Evolutionary conservation across 352 stramenopile species (phyloP).

Genomic region (Globisporangium parvum): DNA sequence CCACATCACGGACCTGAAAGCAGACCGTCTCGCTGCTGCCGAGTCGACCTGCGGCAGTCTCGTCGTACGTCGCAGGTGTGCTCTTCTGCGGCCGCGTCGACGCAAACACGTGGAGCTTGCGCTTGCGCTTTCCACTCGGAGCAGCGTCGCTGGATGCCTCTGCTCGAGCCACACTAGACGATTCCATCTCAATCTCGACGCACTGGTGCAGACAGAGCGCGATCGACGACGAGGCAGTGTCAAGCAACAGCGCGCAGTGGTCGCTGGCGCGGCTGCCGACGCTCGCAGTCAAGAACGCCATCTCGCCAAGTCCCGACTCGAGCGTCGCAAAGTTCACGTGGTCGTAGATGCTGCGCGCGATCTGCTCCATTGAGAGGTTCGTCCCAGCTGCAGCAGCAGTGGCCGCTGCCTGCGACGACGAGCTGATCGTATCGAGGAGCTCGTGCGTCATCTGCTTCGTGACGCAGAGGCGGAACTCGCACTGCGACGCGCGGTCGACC

Average conservation of each 20-base stretch:
- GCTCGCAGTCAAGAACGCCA: constrained; percentile 41
- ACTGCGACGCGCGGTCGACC: constrained; percentile 33
- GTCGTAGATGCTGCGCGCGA: constrained; percentile 54
- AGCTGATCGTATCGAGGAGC: constrained; percentile 50
- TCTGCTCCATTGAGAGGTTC: constrained; percentile 68
- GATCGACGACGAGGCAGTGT: constrained; percentile 16
- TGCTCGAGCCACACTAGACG: neutral
- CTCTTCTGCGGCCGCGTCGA: constrained; percentile 20
- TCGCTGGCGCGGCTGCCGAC: constrained; percentile 9
- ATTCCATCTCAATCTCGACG: constrained; percentile 15
- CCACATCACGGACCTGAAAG: constrained; percentile 26
- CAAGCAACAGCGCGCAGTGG: constrained; percentile 21
- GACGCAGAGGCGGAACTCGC: constrained; percentile 45
- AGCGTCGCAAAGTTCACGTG: constrained; percentile 45
- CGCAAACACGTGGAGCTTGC: constrained; percentile 29
- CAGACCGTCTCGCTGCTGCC: constrained; percentile 14
- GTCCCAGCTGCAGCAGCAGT: constrained; percentile 59
- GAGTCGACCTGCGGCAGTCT: neutral
- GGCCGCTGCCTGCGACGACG: constrained; percentile 38
- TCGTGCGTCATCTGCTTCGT: constrained; percentile 62
- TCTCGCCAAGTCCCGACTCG: constrained; percentile 29
- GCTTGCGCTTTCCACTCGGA: constrained; percentile 7
- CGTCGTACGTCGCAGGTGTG: neutral
- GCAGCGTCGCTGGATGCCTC: neutral
- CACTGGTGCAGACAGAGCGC: constrained; percentile 39